A percentile compares a stretch with the other conserved stretches of the same genome.
These are phyloP conservation scores for Diversispora epigaea DNA, from an alignment of 192 early-diverging fungal species.

Conservation along the genomic window DNA sequence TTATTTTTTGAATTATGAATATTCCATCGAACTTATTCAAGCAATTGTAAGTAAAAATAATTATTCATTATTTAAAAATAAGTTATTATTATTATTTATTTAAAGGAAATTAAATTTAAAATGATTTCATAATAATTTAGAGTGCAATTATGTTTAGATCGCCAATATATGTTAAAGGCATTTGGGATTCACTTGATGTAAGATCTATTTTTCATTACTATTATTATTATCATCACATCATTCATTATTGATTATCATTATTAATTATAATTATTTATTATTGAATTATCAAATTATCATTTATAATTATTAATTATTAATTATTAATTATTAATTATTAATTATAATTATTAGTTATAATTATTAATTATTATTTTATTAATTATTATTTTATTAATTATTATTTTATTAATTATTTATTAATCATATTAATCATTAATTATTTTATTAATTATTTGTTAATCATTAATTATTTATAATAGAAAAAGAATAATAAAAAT, in stretches of 20 bases:
- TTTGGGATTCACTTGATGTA: constrained; percentile 17
- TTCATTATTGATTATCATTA: neutral
- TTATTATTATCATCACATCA: neutral
- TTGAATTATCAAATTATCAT: neutral
- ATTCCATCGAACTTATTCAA: constrained; percentile 7
- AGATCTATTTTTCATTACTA: neutral
- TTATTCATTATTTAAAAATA: neutral
- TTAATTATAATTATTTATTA: neutral
- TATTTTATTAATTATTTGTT: no score
- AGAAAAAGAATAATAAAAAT: no score
- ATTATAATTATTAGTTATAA: no score
- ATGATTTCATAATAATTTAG: constrained; percentile 3
- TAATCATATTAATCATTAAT: no score
- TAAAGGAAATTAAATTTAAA: neutral
- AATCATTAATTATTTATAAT: no score
- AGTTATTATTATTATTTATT: no score
- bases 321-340: no score
- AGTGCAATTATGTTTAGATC: constrained; percentile 20
- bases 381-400: no score
- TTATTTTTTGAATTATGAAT: neutral
- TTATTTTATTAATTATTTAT: no score
- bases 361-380: no score
- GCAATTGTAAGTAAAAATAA: constrained; percentile 3
- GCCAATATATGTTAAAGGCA: neutral
- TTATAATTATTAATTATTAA: no score